Base-by-base conservation (phyloP, 179 eudicot genomes). In the Beta corolliflora region DNA sequence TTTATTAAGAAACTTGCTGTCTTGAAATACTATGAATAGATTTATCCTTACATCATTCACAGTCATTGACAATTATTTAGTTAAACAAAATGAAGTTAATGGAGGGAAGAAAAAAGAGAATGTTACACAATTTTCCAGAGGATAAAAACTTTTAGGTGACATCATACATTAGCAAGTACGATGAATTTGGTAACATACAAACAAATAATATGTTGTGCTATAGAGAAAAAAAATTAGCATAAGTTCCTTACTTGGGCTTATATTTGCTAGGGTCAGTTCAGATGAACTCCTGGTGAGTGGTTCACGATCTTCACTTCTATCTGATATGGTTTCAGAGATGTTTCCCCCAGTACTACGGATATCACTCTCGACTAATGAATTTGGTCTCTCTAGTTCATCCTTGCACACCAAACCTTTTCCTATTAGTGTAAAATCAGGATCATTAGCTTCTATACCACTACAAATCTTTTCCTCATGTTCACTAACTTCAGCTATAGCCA, bases 401-500 rank as follows among this genome's bases (percentile, higher is more conserved):
- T 75, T 36, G 64, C 50, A 31, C 25, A n/a, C 77, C 18, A 29
- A 54, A 14, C 65, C 52, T 36, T 54, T 58, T 3, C 44, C 50
- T 31, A 19, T 58, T 36, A 25, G 77, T 41, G 65, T 36, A 14
- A 36, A 31, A 56, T 36, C 65, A 55, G 64, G 36, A 56, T 55
- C 77, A 56, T 56, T 56, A 56, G 66, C 25, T 56, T 29, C 64
- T 56, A n/a, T 19, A 56, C 66, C 12, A n/a, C 12, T 69, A 58
- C 6, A 18, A 41, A 15, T 65, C 52, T 52, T 36, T 2, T 75
- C 77, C 45, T 75, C 65, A 19, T 64, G 31, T 36, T 56, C 52
- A 29, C 25, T 36, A 56, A 36, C 61, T 75, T 75, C 53, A 59
- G 55, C 73, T 56, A 75, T 44, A 65, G 66, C 77, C 36, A 88